A percentile compares a stretch with the other conserved stretches of the same genome.
Conservation (phyloP, 2,329 filamentous ascomycete genomes). For the Didymella lethalis region DNA sequence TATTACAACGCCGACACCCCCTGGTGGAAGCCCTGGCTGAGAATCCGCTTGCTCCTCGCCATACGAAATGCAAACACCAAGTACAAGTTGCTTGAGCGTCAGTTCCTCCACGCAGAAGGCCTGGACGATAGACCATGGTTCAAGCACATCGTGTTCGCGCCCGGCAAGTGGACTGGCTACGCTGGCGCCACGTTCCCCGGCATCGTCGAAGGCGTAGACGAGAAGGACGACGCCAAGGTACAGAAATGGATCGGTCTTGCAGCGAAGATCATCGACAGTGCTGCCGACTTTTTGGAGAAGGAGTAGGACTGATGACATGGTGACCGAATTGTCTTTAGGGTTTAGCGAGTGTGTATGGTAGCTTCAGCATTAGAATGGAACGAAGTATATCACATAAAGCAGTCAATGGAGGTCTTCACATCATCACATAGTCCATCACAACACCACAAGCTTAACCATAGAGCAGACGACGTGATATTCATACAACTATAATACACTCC, state of each 20-base stretch:
- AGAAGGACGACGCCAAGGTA: constrained; percentile 50
- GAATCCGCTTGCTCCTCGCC: constrained; percentile 67
- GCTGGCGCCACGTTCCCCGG: constrained; percentile 74
- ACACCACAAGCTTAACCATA: too few species aligned
- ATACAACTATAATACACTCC: too few species aligned
- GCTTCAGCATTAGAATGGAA: background rate
- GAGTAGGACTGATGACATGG: background rate
- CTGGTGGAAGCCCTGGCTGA: constrained; percentile 80
- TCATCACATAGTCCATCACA: too few species aligned
- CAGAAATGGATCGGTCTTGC: constrained; percentile 56
- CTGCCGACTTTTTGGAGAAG: constrained; percentile 46
- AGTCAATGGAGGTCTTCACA: too few species aligned
- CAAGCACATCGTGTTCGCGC: constrained; percentile 94
- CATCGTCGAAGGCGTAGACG: constrained; percentile 68
- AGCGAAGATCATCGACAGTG: constrained; percentile 44
- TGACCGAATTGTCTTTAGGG: background rate
- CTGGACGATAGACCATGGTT: constrained; percentile 86
- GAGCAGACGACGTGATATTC: too few species aligned
- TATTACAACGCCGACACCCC: constrained; percentile 63
- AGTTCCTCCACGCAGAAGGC: constrained; percentile 78
- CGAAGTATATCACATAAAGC: too few species aligned
- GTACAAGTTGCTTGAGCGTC: constrained; percentile 84
- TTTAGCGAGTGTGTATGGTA: background rate
- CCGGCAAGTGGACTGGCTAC: constrained; percentile 91
- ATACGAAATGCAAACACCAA: constrained; percentile 76